These are phyloP conservation scores for Ramichloridium luteum DNA, from an alignment of 2,329 filamentous ascomycete genomes.

Conservation along the genomic window DNA sequence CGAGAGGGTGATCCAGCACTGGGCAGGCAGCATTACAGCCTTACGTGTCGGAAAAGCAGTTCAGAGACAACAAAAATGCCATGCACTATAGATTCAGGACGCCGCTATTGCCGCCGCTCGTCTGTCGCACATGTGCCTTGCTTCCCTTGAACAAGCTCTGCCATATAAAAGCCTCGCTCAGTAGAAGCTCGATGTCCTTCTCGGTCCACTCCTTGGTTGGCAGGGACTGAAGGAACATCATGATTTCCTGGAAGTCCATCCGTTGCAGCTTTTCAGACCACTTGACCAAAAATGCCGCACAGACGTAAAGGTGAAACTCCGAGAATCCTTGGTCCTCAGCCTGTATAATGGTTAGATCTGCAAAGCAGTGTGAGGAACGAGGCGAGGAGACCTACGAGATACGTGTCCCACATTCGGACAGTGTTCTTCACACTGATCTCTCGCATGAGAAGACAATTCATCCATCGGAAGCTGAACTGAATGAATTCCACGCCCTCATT, in stretches of 20 bases:
- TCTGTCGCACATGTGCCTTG: slow-evolving; percentile 59
- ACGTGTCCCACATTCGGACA: slow-evolving; percentile 99
- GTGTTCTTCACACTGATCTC: slow-evolving; percentile 95
- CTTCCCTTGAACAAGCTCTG: slow-evolving; percentile 94
- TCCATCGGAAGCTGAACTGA: slow-evolving; percentile 98
- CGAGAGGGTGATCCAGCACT: no score
- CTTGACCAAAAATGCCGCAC: slow-evolving; percentile 93
- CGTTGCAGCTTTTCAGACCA: slow-evolving; percentile 91
- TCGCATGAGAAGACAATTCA: slow-evolving; percentile 97
- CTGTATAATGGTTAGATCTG: slow-evolving; percentile 35
- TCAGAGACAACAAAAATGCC: no score
- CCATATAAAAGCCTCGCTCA: slow-evolving; percentile 98
- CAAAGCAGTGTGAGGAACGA: slow-evolving; percentile 4
- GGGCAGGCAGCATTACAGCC: no score
- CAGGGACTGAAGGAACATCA: slow-evolving; percentile 97
- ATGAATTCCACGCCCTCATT: slow-evolving; percentile 93
- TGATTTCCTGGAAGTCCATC: slow-evolving; percentile 97
- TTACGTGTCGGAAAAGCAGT: no score
- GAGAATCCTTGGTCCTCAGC: slow-evolving; percentile 98
- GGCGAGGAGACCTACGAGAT: slow-evolving; percentile 54
- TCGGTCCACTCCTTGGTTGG: slow-evolving; percentile 93
- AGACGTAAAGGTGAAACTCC: slow-evolving; percentile 96
- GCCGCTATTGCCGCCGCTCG: slow-evolving; percentile 8
- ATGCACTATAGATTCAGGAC: slow-evolving; percentile 14
- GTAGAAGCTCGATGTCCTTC: slow-evolving; percentile 89